Evolutionary conservation across 2,329 filamentous ascomycete species (phyloP), one percentile per base, ranked within the genome.

Genomic region (Septoria linicola): DNA sequence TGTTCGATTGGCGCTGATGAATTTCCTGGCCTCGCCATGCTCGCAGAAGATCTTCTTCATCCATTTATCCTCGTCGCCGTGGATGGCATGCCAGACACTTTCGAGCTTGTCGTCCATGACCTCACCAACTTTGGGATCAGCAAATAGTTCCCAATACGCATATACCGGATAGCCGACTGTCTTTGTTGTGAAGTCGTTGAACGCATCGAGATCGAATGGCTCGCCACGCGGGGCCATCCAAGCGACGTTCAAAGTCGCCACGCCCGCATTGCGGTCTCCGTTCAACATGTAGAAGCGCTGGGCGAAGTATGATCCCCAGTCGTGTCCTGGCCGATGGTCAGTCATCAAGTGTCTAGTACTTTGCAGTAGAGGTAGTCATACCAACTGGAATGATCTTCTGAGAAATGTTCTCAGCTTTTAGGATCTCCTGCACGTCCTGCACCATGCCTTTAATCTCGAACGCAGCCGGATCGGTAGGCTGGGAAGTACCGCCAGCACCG

Each of bases 231-330:
- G 74, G 1, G 67, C 63, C n/a, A 57, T 51, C 60, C 77, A 78
- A 4, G 69, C 54, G 3, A 75, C 68, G 53, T 72, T 76, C 16
- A 78, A 53, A 49, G 74, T 66, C 10, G 72, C 61, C 2, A 79
- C 58, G 7, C 71, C 75, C 7, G 60, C 48, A 3, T 74, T 70
- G 7, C 72, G 68, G 2, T 69, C 60, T 0, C 69, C 72, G 43
- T 72, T 59, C 53, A 71, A 70, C 45, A 73, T 66, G 60, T 72
- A 76, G 7, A 77, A 52, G 14, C 74, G 68, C 40, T 71, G 67
- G 0, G 72, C 70, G 11, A 74, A 54, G 13, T 51, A 55, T 13
- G 71, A 68, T 41, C 77, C 77, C 52, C 45, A 54, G 31, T 47
- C 44, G 19, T 47, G 44, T 10, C 44, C 44, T 47, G 21, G 44